Base-by-base conservation (phyloP, 768 basidiomycete species). In the Tylopilus intermedius region DNA sequence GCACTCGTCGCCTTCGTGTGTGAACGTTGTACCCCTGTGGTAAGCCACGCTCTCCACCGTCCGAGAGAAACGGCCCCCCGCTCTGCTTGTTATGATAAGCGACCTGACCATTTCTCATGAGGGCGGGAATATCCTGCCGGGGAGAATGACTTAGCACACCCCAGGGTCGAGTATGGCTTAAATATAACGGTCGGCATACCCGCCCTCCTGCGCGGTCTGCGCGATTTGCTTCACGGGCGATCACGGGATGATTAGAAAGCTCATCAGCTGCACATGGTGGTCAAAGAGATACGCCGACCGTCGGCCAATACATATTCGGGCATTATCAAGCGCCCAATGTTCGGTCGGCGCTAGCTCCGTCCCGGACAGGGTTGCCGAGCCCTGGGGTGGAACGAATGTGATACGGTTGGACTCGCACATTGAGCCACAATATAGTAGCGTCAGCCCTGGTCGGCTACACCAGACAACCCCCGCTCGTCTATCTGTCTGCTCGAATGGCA, bases 41-140 rank as follows among this genome's bases (percentile, higher is more conserved):
- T 24, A 33, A 33, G 18, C 33, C 33, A 13, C 27, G 30, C 39
- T 33, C 38, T 35, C 29, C n/a, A n/a, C 15, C n/a, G n/a, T 11
- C 45, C 45, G 55, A 56, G 37, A 44, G 22, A 18, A 24, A n/a
- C 51, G 53, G 49, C 38, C 5, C 38, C 7, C 38, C 2, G 9
- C 38, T 8, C 35, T 37, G 5, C 14, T 15, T 11, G 4, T 9
- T 3, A 33, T 33, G 35, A 37, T 30, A 49, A 41, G 48, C 29
- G 39, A 32, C 48, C 14, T 15, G 5, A 14, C 35, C 6, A 15
- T 37, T 22, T 41, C 48, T 49, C 48, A 49, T 41, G 29, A 32
- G 6, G 48, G 18, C 39, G 48, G 48, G 13, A 41, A 40, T 29
- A 45, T 5, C 26, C n/a, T 18, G 35, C 15, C 15, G 35, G 35